Base-by-base conservation (phyloP, 345 rosid species). In the Camelina laxa region DNA sequence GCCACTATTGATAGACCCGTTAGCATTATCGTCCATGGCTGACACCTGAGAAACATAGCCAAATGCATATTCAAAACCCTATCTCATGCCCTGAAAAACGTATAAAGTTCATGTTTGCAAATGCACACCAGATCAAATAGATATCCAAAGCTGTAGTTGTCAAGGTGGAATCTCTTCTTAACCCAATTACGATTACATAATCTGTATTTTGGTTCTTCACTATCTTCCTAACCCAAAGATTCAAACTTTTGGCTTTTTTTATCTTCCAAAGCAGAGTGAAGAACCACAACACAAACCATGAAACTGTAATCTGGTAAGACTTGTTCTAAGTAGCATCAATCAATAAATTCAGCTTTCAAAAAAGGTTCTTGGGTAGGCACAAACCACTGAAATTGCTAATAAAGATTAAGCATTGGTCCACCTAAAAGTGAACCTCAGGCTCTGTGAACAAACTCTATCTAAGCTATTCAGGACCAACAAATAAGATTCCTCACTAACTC, bases 21-120 rank as follows among this genome's bases (percentile, higher is more conserved):
- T 50, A 94, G 59, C 49, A 80, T 65, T 83, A 94, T 88, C 10
- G 97, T 90, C 98, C 98, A 94, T 41, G 98, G 98, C 49, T 91
- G 98, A 81, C 98, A 94, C 97, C 98, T 94, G 75, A 27, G 36
- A 60, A 61, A 41, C 61, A 65, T 30, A 17, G 9, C 5, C 12
- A 53, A 5, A 7, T 4, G 39, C 60, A 57, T 27, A 24, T 20
- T 11, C 9, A 33, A 58, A 58, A 33, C 41, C 35, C 1, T 31
- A 31, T 58, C 21, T 16, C 22, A 7, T 2, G 17, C n/a, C 47
- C 47, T 42, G n/a, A 42, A 48, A 48, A 48, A 16, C 1, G 21
- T 48, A 1, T 9, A 8, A 58, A 47, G 3, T 36, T 27, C n/a
- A 13, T 24, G 20, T 3, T 56, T 53, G 36, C 58, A 45, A 48